Evolutionary conservation across 1,139 yeast species (phyloP).

Genomic region (Pichia sp.): DNA sequence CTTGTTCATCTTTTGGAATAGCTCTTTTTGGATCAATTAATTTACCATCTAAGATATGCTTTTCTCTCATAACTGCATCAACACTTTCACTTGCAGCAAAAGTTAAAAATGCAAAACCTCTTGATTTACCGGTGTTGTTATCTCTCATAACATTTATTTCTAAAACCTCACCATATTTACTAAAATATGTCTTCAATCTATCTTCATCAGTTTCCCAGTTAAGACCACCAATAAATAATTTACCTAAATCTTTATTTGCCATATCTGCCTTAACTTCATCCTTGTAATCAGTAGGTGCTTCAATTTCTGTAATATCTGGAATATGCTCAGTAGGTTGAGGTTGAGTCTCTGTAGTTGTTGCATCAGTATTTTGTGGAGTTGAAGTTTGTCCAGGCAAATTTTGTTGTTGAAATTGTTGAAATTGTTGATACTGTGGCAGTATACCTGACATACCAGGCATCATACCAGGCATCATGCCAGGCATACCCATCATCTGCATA

Average conservation of each 20-base stretch:
- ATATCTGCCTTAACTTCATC: slow-evolving; percentile 27
- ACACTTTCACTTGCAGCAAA: slow-evolving; percentile 80
- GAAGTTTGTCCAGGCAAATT: slow-evolving; percentile 17
- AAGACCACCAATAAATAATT: slow-evolving; percentile 97
- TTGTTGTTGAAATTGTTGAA: slow-evolving; percentile 15
- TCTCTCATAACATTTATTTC: slow-evolving; percentile 97
- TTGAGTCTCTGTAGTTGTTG: background rate
- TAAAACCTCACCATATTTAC: slow-evolving; percentile 83
- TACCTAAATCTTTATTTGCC: slow-evolving; percentile 51
- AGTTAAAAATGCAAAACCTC: slow-evolving; percentile 95
- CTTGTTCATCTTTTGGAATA: slow-evolving; percentile 97
- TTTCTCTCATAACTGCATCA: slow-evolving; percentile 79
- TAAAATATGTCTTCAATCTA: slow-evolving; percentile 70
- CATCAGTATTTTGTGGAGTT: too few relatives aligned
- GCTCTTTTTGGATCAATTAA: slow-evolving; percentile 98
- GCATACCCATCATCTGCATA: slow-evolving; percentile 22
- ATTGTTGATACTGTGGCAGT: slow-evolving; percentile 12
- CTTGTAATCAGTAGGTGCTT: slow-evolving; percentile 17
- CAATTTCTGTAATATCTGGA: slow-evolving; percentile 15
- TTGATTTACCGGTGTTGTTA: slow-evolving; percentile 78
- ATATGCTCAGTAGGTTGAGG: slow-evolving; percentile 10
- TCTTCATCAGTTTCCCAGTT: slow-evolving; percentile 98
- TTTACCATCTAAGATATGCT: slow-evolving; percentile 91
- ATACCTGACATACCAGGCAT: slow-evolving; percentile 23
- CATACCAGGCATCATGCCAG: slow-evolving; percentile 17